phyloP scores from a whole-genome alignment of 106 monocot genomes.

The Dendrobium catenatum region DNA sequence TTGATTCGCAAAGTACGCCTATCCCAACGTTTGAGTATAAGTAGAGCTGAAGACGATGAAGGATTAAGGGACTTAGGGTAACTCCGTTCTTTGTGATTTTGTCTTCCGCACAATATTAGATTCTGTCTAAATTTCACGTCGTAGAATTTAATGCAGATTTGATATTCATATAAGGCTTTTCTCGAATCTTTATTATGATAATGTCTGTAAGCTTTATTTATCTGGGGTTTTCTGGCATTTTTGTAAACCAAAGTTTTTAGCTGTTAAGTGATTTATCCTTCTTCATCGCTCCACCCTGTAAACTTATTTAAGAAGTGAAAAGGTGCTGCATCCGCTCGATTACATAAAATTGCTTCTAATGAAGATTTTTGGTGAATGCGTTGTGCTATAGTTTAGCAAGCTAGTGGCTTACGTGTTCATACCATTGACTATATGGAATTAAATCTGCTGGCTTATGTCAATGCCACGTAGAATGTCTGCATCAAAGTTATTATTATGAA shows the following conservation, averaged over 20 bases:
- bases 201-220: not conserved
- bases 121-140: not conserved
- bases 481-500: not conserved
- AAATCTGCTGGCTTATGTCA: not conserved
- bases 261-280: not conserved
- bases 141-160: not conserved
- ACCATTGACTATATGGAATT: not conserved
- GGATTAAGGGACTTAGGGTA: not conserved
- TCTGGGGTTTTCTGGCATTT: not conserved
- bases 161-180: not conserved
- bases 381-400: not conserved
- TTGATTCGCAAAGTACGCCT: slow-evolving; percentile 19
- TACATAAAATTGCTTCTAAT: not conserved
- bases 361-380: not conserved
- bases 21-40: slow-evolving; percentile 22
- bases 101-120: not conserved
- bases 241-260: not conserved
- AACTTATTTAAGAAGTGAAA: not conserved
- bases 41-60: slow-evolving; percentile 2
- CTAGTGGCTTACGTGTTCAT: not conserved
- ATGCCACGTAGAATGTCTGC: not conserved
- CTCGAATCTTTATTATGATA: not conserved
- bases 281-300: not conserved
- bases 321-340: not conserved
- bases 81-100: not conserved